Evolutionary conservation across 2,329 filamentous ascomycete genomes (phyloP).

Genomic region (Penicillium sp.): DNA sequence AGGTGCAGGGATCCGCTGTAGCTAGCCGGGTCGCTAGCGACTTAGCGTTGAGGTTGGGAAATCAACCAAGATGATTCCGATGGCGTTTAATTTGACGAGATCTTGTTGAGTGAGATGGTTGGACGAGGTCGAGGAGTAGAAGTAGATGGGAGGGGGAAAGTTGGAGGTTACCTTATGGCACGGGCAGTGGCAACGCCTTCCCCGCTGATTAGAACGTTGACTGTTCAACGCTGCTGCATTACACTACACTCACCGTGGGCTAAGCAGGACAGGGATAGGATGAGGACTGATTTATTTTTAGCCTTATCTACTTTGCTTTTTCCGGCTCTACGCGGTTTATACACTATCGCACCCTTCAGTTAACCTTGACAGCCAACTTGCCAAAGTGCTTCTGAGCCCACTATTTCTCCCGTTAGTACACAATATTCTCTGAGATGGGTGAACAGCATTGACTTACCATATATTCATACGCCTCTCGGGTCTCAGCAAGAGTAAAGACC

Average conservation of each 20-base stretch:
- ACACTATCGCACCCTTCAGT: too few species aligned
- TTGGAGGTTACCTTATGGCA: too few species aligned
- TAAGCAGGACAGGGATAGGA: too few species aligned
- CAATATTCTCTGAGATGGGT: background rate
- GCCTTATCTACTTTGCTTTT: too few species aligned
- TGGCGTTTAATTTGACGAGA: background rate
- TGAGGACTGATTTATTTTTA: too few species aligned
- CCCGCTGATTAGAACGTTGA: too few species aligned
- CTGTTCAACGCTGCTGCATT: too few species aligned
- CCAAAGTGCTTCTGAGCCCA: constrained; percentile 61
- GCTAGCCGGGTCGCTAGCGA: background rate
- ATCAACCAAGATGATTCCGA: background rate
- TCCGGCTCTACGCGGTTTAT: too few species aligned
- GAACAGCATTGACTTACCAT: constrained; percentile 43
- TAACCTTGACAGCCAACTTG: constrained; percentile 56
- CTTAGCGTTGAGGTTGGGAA: background rate
- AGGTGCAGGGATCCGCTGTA: background rate
- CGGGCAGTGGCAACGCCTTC: too few species aligned
- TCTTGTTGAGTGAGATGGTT: background rate
- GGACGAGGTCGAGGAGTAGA: constrained; percentile 4
- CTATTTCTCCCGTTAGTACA: constrained; percentile 30
- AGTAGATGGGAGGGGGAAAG: too few species aligned
- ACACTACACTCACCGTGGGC: too few species aligned
- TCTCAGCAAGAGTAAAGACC: constrained; percentile 57
- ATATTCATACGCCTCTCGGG: constrained; percentile 60